Evolutionary conservation across 2,329 filamentous ascomycete species (phyloP).

Genomic region (Aspergillus thermomutatus): DNA sequence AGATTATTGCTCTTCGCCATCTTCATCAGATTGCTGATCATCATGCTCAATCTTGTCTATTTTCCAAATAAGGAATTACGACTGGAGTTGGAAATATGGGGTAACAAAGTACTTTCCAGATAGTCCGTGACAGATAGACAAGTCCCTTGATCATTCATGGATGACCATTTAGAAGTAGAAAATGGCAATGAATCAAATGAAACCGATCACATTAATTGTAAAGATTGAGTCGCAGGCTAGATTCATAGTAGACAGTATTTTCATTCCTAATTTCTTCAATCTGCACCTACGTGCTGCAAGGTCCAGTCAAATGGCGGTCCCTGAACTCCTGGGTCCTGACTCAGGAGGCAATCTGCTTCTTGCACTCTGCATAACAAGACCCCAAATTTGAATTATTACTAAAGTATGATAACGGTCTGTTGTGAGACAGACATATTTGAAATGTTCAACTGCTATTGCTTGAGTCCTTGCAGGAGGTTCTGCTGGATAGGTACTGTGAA

Average conservation of each 20-base stretch:
- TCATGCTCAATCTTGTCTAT: neutral
- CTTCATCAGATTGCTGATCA: neutral
- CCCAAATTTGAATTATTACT: neutral
- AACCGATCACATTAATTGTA: neutral
- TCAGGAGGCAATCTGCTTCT: neutral
- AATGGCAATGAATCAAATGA: too few relatives aligned
- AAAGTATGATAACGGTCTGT: neutral
- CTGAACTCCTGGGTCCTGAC: neutral
- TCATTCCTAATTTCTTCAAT: neutral
- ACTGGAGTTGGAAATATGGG: neutral
- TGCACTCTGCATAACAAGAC: neutral
- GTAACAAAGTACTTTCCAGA: neutral
- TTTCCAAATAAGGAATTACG: neutral
- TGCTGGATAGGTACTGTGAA: neutral
- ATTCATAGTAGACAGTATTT: neutral
- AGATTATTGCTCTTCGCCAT: neutral
- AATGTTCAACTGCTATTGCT: neutral
- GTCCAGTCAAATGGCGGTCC: neutral
- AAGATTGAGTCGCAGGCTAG: neutral
- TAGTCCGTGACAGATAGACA: neutral
- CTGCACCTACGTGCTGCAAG: neutral
- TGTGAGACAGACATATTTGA: neutral
- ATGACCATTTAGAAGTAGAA: neutral
- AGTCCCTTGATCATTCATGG: neutral
- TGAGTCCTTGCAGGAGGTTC: neutral